phyloP scores from a whole-genome alignment of 768 basidiomycete genomes.

The Tulasnella calospora region DNA sequence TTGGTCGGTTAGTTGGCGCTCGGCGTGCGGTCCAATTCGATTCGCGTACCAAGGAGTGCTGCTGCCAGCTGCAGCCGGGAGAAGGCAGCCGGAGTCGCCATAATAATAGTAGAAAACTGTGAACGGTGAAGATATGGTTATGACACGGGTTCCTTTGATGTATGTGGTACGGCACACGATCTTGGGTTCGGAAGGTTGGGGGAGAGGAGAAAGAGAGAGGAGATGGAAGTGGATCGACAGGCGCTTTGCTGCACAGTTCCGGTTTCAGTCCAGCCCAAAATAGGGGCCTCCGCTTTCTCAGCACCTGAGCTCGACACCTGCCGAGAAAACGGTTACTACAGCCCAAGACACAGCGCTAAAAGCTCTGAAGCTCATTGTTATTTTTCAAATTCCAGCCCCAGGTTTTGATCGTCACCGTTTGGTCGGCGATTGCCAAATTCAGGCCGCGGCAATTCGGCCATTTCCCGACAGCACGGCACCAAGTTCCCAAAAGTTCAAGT shows the following conservation, averaged over 20 bases:
- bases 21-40: background rate
- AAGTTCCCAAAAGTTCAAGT: background rate
- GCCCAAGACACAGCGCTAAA: background rate
- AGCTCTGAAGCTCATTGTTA: background rate
- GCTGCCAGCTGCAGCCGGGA: slow-evolving; percentile 32
- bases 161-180: background rate
- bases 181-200: background rate
- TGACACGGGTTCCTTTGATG: background rate
- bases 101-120: background rate
- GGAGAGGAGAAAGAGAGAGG: background rate
- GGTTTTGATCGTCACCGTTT: background rate
- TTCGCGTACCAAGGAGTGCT: slow-evolving; percentile 21
- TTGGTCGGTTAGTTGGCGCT: background rate
- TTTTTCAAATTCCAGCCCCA: background rate
- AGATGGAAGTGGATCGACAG: background rate
- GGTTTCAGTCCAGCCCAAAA: background rate
- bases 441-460: background rate
- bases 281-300: background rate
- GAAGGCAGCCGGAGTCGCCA: slow-evolving; percentile 30
- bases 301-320: background rate
- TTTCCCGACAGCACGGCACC: background rate
- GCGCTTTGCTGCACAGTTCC: background rate
- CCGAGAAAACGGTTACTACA: background rate
- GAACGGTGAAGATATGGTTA: background rate
- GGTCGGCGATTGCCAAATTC: background rate